Percentiles rank a stretch among this genome's conserved stretches.
Evolutionary conservation across 805 yeast genomes (phyloP).

Genomic region (Candida arabinofermentans): DNA sequence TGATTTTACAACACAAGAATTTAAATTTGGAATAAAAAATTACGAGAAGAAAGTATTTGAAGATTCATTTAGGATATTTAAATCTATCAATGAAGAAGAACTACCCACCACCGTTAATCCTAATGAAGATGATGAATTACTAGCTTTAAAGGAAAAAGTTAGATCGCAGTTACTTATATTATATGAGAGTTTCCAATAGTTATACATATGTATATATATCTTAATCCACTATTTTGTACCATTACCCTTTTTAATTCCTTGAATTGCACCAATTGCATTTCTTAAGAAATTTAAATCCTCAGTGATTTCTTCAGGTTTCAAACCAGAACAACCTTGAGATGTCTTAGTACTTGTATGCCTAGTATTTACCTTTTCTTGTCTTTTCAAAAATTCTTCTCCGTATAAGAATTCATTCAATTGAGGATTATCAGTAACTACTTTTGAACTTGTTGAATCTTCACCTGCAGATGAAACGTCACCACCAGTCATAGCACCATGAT

Average conservation of each 20-base stretch:
- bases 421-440: constrained; percentile 30
- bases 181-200: too few relatives aligned
- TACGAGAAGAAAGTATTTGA: background rate
- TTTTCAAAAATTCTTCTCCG: constrained; percentile 30
- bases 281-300: constrained; percentile 68
- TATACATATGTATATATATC: too few relatives aligned
- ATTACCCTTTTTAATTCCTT: constrained; percentile 15
- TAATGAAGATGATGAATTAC: background rate
- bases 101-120: background rate
- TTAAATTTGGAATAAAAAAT: background rate
- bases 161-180: background rate
- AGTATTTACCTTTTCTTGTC: constrained; percentile 39
- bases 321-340: constrained; percentile 67
- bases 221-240: background rate
- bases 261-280: constrained; percentile 23
- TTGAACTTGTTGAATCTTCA: constrained; percentile 22
- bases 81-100: background rate
- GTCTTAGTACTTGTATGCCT: constrained; percentile 63
- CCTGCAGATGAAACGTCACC: constrained; percentile 24
- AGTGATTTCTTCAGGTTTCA: constrained; percentile 73
- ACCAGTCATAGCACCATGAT: constrained; percentile 16
- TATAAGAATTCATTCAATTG: constrained; percentile 32
- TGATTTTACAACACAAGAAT: background rate
- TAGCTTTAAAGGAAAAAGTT: background rate
- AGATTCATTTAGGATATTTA: background rate